phyloP scores from a whole-genome alignment of 2,329 filamentous ascomycete genomes.

The Pestalotiopsis sp. region DNA sequence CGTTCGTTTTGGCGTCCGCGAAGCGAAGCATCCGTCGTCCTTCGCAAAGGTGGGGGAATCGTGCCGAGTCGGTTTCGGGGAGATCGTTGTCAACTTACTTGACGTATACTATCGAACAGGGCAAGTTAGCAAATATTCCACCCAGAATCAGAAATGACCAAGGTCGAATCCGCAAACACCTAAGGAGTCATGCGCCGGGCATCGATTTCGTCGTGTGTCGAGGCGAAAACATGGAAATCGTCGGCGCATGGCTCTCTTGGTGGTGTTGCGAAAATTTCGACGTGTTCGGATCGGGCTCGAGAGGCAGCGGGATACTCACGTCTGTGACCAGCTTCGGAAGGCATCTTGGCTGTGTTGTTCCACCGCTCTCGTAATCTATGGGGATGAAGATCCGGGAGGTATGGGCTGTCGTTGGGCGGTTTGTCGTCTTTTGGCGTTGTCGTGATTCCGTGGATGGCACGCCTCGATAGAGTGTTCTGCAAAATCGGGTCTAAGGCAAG shows the following conservation, averaged over 20 bases:
- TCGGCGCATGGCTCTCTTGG: not conserved
- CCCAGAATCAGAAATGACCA: not conserved
- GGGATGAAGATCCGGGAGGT: conserved; percentile 27
- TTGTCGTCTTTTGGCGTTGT: conserved; percentile 42
- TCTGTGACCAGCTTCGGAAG: conserved; percentile 87
- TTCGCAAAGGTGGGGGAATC: not conserved
- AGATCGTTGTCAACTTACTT: conserved; percentile 67
- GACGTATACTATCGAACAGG: conserved; percentile 72
- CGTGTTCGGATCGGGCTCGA: not conserved
- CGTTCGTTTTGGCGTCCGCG: conserved; percentile 3
- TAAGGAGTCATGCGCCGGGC: not conserved
- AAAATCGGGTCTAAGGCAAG: conserved; percentile 1
- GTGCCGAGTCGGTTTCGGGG: not conserved
- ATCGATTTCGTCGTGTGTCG: not conserved
- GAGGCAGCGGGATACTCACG: conserved; percentile 60
- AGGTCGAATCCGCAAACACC: not conserved
- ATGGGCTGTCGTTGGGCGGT: conserved; percentile 33
- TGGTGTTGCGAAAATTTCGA: not conserved
- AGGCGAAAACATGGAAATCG: not conserved
- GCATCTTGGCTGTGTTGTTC: conserved; percentile 71
- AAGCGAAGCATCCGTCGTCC: not conserved
- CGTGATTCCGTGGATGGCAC: conserved; percentile 25
- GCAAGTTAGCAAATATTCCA: conserved; percentile 39
- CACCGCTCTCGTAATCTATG: conserved; percentile 51
- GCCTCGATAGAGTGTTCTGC: not conserved